A percentile compares a stretch with the other conserved stretches of the same genome.
These are phyloP conservation scores for Aquilaria yunnanensis DNA, from an alignment of 345 rosid genomes.

Conservation along the genomic window DNA sequence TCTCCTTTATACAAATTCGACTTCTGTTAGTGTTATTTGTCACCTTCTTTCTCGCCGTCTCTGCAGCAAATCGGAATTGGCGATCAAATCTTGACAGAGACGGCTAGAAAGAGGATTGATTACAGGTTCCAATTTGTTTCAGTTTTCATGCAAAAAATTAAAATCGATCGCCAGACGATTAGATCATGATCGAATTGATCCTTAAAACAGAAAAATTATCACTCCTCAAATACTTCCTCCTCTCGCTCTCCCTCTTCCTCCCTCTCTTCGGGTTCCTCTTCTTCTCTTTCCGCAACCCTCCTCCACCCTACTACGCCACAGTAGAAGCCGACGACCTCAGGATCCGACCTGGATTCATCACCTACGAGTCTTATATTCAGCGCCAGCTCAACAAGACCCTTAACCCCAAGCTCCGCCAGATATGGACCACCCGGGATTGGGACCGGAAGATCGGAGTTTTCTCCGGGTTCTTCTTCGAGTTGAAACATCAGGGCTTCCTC, in stretches of 20 bases:
- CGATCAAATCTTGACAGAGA: too few relatives aligned
- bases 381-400: constrained; percentile 92
- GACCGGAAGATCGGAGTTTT: constrained; percentile 73
- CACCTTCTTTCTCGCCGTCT: too few relatives aligned
- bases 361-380: constrained; percentile 85
- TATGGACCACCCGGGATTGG: constrained; percentile 94
- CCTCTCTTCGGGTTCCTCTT: constrained; percentile 27
- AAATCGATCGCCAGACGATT: too few relatives aligned
- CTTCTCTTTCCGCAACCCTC: constrained; percentile 19
- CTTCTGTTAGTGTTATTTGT: too few relatives aligned
- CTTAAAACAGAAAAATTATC: too few relatives aligned
- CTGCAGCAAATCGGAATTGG: too few relatives aligned
- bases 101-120: too few relatives aligned
- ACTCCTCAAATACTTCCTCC: constrained; percentile 27
- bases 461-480: constrained; percentile 41
- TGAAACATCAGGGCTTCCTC: constrained; percentile 32
- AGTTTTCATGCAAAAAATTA: too few relatives aligned
- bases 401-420: constrained; percentile 64
- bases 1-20: too few relatives aligned
- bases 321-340: constrained; percentile 25
- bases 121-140: too few relatives aligned
- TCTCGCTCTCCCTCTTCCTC: constrained; percentile 29
- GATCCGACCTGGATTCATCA: constrained; percentile 66
- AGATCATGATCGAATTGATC: too few relatives aligned
- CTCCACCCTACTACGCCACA: background rate